Base-by-base conservation (phyloP, 2,329 filamentous ascomycete genomes). In the Colletotrichum siamense region DNA sequence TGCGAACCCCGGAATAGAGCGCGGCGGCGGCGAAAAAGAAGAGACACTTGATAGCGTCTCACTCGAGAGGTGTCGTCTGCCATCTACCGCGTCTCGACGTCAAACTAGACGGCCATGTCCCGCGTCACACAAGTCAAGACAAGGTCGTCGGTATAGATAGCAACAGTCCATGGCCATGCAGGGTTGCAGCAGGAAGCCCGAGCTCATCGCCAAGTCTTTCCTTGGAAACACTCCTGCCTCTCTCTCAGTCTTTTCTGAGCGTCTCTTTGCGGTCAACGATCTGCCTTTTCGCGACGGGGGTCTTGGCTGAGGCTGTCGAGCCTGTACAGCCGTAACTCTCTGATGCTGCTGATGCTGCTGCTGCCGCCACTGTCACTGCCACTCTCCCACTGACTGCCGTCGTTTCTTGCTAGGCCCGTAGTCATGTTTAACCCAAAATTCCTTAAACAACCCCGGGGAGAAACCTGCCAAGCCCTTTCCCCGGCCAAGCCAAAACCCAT, bases 141-240 rank as follows among this genome's bases (percentile, higher is more conserved):
- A 65, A 71, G 49, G 68, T 52, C 44, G 57, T 44, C 39, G 39
- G 39, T 44, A 44, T 44, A 44, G 16, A 44, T 44, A 44, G 39
- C 39, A 44, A 44, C 39, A 44, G 16, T 44, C 39, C 39, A 55
- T 69, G 71, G 32, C 71, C 55, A 57, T 22, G 34, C 61, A 64
- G 22, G 32, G 61, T 64, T 34, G 61, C 32, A 36, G 61, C 39
- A 44, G 16, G 16, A 70, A 39, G 28, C 49, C 39, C 64, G 39
- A 64, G 61, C 61, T 22, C 64, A 36, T 70, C 72, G 72, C 72
- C 72, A 75, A 71, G 72, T 52, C 61, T 71, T 71, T 66, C 68
- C 69, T 75, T 72, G 61, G 72, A 75, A 71, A 75, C 72, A 75
- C 68, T 57, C 26, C 39, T 44, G 39, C 39, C 39, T 44, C 39